Evolutionary conservation across 1,139 yeast species (phyloP), one percentile per base, ranked within the genome.

Genomic region (Candida pseudocylindracea): DNA sequence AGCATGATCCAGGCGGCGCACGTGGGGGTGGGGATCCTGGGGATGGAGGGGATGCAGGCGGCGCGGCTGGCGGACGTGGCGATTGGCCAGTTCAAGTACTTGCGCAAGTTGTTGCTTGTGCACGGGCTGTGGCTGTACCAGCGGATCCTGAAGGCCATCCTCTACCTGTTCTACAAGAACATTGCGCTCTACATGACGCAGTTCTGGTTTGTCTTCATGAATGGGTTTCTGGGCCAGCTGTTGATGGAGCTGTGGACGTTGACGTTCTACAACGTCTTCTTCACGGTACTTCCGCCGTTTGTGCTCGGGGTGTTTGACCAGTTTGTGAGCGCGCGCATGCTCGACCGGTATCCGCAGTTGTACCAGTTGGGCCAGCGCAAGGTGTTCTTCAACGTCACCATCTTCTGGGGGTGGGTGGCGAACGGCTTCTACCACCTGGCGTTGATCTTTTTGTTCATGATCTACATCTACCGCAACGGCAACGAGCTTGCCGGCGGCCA

Each of bases 1-100:
- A 79, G 93, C 31, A 88, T 88, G 99, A 88, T 88, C 42, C 98
- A 88, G 53, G 95, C 96, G 10, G 98, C 98, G 0, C 94, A 88
- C 51, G 93, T 88, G 33, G 99, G 99, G 38, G 92, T 88, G 31
- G 99, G 99, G 48, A 88, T 88, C 42, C 80, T 91, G 46, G 99
- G 99, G 43, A 79, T 81, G 80, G 98, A 91, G 55, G 99, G 99
- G 43, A 85, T 85, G 83, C 99, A 91, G 52, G 98, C 98, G 8
- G 96, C 98, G 0, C 66, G 98, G 51, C 74, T 92, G 51, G 98
- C 99, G 0, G 99, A 91, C 59, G 72, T 88, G 37, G 85, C 96
- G 1, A 81, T 91, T 53, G 98, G 95, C 0, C 98, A 91, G 50
- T 91, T 91, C 64, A 72, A 74, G 48, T 88, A 67, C 48, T 63